Evolutionary conservation across 2,329 filamentous ascomycete genomes (phyloP).

Genomic region (Fusarium annulatum): DNA sequence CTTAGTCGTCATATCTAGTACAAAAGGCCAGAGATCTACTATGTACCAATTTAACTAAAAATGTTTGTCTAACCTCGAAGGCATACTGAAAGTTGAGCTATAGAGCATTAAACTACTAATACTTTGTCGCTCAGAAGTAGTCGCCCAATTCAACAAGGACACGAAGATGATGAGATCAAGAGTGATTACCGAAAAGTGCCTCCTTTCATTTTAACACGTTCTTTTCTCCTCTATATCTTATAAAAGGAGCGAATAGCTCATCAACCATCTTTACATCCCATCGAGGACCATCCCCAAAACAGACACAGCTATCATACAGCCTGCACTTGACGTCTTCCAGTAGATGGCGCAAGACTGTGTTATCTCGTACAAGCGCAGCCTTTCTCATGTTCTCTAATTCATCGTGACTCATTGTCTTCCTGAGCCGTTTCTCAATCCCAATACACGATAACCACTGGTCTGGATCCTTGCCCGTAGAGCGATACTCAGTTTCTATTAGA

Average conservation of each 20-base stretch:
- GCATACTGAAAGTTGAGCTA: rapidly evolving
- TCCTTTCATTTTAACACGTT: rapidly evolving
- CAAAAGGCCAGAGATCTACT: rapidly evolving
- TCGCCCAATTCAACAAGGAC: not conserved
- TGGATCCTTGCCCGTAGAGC: slow-evolving; percentile 4
- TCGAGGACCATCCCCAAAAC: slow-evolving; percentile 16
- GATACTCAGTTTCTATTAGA: slow-evolving; percentile 4
- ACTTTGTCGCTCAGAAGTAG: rapidly evolving
- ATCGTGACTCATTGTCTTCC: not conserved
- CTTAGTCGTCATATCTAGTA: not conserved
- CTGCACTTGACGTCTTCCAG: not conserved
- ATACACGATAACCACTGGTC: slow-evolving; percentile 9
- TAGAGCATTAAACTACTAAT: rapidly evolving
- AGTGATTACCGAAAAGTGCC: rapidly evolving
- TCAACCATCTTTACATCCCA: not conserved
- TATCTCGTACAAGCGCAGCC: rapidly evolving
- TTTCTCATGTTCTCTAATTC: rapidly evolving
- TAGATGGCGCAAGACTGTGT: rapidly evolving
- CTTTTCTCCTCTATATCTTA: rapidly evolving
- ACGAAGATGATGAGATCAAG: rapidly evolving
- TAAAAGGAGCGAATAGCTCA: not conserved
- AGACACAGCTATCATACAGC: not conserved
- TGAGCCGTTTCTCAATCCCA: not conserved
- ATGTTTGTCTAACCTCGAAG: rapidly evolving
- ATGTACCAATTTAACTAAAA: rapidly evolving